Base-by-base conservation (phyloP, 2,329 filamentous ascomycete genomes). In the Dissoconium aciculare region DNA sequence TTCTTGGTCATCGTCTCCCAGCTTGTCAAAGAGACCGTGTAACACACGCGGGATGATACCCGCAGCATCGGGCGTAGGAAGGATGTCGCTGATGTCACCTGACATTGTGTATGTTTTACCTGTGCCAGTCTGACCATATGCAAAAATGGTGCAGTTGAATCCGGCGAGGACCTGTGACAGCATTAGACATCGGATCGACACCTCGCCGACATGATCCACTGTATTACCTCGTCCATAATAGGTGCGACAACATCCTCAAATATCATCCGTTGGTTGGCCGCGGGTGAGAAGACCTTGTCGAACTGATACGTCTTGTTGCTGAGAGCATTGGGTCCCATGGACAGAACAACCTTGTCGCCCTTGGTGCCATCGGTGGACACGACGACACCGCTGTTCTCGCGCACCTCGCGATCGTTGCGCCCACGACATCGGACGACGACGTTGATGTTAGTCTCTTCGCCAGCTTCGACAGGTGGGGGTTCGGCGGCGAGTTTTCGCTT, bases 61-160 rank as follows among this genome's bases (percentile, higher is more conserved):
- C 15, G 91, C 89, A 23, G 75, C 78, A 51, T 95, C 89, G 1
- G 87, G 87, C 10, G 92, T 66, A 36, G 93, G 74, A 2, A 87
- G 83, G 21, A 84, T 82, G 45, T 94, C 81, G 10, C 71, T 81
- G 73, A 98, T 94, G 55, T 98, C 87, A 33, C 89, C 89, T 1
- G 87, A 93, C 89, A 98, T 98, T 14, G 89, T 98, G 57, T 98
- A 98, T 10, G 89, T 98, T 57, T 98, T 98, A 46, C 89, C 89
- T 0, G 89, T 98, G 26, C 89, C 89, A 0, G 89, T 98, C 55
- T 98, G 89, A 15, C 89, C 89, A 54, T 98, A 98, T 17, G 89
- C 89, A 48, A 98, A 98, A 37, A 98, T 93, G 4, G 89, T 98
- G 59, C 89, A 98, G 55, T 98, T 98, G 60, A 82, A 95, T 31